A percentile compares a stretch with the other conserved stretches of the same genome.
Conservation (phyloP, 2,329 filamentous ascomycete genomes). For the Alternaria novae-zelandiae region DNA sequence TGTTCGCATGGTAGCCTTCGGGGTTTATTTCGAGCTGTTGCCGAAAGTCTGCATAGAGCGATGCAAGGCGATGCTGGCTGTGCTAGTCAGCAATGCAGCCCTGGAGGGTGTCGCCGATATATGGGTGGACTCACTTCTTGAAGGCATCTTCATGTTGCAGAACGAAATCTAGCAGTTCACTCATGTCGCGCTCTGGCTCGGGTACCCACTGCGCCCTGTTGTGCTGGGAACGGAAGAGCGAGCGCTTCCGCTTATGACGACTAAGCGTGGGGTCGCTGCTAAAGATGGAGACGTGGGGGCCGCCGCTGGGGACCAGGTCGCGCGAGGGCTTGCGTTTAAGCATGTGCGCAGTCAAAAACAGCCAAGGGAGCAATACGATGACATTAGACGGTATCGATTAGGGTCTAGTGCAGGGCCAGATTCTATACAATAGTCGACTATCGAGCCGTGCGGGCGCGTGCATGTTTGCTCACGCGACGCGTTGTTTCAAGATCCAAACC, state of each 20-base stretch:
- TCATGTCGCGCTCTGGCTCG: conserved; percentile 56
- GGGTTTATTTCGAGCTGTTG: conserved; percentile 77
- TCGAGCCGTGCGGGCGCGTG: conserved; percentile 12
- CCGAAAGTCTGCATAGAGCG: conserved; percentile 87
- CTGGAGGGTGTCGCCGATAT: neutral
- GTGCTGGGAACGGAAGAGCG: conserved; percentile 28
- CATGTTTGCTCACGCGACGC: conserved; percentile 19
- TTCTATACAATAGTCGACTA: neutral
- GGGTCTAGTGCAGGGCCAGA: conserved; percentile 8
- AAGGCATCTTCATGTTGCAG: conserved; percentile 58
- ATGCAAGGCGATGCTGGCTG: conserved; percentile 75
- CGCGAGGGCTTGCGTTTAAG: conserved; percentile 33
- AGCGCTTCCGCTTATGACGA: conserved; percentile 28
- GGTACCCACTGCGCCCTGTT: conserved; percentile 25
- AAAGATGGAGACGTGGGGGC: conserved; percentile 31
- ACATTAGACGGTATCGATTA: neutral
- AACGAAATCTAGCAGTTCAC: conserved; percentile 70
- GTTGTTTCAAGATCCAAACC: conserved; percentile 9
- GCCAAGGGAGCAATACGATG: neutral
- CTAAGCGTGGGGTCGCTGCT: conserved; percentile 23
- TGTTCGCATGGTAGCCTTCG: conserved; percentile 82
- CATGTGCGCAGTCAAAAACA: conserved; percentile 18
- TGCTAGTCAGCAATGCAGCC: conserved; percentile 13
- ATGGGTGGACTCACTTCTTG: conserved; percentile 46
- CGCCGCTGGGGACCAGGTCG: conserved; percentile 12